Conservation (phyloP, 495 filamentous ascomycete genomes). For the Hypoxylon cercidicola region DNA sequence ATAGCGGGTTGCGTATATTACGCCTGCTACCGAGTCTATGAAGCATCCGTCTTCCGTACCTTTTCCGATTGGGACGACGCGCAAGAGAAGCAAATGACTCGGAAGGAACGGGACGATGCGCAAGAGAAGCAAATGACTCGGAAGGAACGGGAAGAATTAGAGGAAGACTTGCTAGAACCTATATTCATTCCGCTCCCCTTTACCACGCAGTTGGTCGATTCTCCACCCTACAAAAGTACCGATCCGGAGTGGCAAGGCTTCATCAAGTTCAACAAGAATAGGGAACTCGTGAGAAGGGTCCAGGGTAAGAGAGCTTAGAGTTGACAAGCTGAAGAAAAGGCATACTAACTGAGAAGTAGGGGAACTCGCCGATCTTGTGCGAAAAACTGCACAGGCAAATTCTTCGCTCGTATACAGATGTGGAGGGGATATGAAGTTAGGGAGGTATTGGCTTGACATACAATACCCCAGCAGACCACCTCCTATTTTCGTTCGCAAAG, state of each 20-base stretch:
- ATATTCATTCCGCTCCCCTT: conserved; percentile 73
- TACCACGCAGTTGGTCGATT: conserved; percentile 55
- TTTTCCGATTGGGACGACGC: conserved; percentile 33
- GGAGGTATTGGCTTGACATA: conserved; percentile 52
- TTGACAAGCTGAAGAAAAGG: not conserved
- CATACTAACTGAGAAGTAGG: conserved; percentile 35
- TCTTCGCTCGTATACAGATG: conserved; percentile 17
- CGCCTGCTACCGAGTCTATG: conserved; percentile 51
- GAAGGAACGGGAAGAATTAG: conserved; percentile 45
- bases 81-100: conserved; percentile 26
- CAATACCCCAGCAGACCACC: conserved; percentile 53
- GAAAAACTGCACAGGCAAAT: conserved; percentile 23
- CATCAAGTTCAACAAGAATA: conserved; percentile 65
- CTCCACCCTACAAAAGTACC: conserved; percentile 62
- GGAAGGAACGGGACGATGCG: conserved; percentile 41
- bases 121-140: conserved; percentile 28
- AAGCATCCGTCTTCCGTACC: conserved; percentile 47
- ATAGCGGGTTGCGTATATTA: conserved; percentile 53
- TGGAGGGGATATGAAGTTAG: conserved; percentile 41
- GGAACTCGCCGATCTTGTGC: conserved; percentile 41
- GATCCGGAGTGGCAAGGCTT: conserved; percentile 81
- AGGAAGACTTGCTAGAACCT: conserved; percentile 45
- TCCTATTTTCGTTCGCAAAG: conserved; percentile 51
- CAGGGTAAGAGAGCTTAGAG: conserved; percentile 56
- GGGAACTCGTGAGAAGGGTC: conserved; percentile 56